Evolutionary conservation across 441 rosid genomes (phyloP).

Genomic region (Dalechampia spathulata): DNA sequence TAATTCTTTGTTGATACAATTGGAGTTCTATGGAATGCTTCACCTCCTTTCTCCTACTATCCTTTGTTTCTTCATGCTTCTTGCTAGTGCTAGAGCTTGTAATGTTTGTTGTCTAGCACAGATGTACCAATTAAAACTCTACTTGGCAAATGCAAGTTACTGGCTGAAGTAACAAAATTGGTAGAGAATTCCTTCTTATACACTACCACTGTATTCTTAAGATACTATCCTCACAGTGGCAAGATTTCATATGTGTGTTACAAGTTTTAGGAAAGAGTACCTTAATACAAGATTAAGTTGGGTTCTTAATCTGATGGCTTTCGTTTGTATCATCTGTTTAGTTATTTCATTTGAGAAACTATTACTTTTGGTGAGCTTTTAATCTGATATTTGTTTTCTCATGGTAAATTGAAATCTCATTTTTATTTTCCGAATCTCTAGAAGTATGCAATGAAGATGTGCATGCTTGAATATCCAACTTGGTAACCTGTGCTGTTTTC

Average conservation of each 20-base stretch:
- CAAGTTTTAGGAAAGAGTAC: background rate
- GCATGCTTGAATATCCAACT: no score
- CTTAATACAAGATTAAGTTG: background rate
- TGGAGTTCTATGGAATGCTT: no score
- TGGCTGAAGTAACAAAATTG: background rate
- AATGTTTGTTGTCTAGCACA: background rate
- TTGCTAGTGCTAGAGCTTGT: background rate
- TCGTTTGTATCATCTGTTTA: background rate
- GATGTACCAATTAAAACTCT: background rate
- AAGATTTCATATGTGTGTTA: background rate
- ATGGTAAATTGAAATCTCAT: background rate
- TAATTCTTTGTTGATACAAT: background rate
- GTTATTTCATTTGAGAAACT: background rate
- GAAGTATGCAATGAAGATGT: no score
- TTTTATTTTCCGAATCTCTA: no score
- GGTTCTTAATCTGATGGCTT: background rate
- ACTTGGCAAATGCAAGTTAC: background rate
- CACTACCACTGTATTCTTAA: background rate
- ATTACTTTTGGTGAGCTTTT: background rate
- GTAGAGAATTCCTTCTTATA: background rate
- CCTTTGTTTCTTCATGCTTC: background rate
- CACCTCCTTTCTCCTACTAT: no score
- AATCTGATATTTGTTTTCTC: background rate
- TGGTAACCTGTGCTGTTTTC: conserved; percentile 13
- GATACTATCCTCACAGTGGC: background rate